Base-by-base conservation (phyloP, 495 filamentous ascomycete species). In the Penicillium steckii region DNA sequence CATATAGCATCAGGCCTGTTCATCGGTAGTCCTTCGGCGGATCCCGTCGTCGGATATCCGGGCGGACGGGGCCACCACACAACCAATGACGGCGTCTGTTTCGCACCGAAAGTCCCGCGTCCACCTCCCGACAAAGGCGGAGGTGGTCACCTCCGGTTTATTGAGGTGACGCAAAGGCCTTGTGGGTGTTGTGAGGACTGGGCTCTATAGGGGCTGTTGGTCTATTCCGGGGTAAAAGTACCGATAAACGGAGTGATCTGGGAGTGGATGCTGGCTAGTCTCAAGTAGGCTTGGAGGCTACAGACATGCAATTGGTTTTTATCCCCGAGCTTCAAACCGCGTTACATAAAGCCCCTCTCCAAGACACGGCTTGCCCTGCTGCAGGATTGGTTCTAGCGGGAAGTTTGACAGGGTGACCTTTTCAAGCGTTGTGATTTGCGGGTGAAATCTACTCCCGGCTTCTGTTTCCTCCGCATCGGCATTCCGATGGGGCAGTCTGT, bases 401-500 rank as follows among this genome's bases (percentile, higher is more conserved):
- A 8, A 8, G 7, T 3, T 40, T 8, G 38, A 21, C n/a, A 19
- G 37, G 38, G 33, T 50, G 54, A 50, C 53, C 54, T 52, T 52
- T 54, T 15, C 21, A 15, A 17, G 37, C 1, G 4, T 15, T 52
- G 22, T 55, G 40, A 62, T 53, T 62, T 56, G 59, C 38, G 52
- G 55, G 30, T 49, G 50, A 59, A 48, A 41, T 37, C 24, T 45
- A 56, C 45, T 45, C 53, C 56, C 47, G 49, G 27, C 44, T 22
- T 44, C 55, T 27, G 54, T 52, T 56, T 57, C 57, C 51, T 61
- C 54, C 60, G 60, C 26, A 60, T 64, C 57, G 61, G 57, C 54
- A 48, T 62, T 59, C 56, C 56, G 56, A 62, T 44, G 38, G 41
- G 38, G 26, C 12, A n/a, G 27, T 48, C 25, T 30, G 21, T 38